Percentiles rank a stretch among this genome's conserved stretches.
These are phyloP conservation scores for Macrolepiota albuminosa DNA, from an alignment of 768 basidiomycete species.

Conservation along the genomic window DNA sequence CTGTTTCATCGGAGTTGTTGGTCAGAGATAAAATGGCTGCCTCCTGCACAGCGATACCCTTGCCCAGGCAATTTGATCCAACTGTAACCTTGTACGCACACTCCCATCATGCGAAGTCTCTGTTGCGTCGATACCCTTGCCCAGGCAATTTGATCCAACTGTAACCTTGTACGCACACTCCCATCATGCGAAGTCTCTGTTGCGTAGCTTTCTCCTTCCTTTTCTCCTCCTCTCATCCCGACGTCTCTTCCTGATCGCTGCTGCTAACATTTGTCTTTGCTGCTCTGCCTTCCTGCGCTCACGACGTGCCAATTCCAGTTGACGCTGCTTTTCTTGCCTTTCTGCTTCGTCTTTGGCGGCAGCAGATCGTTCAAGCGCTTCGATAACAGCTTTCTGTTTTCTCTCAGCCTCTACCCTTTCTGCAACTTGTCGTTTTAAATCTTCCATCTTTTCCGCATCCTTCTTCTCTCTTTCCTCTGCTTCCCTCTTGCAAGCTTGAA, in stretches of 20 bases:
- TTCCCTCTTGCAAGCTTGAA: slow-evolving; percentile 36
- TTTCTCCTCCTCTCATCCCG: slow-evolving; percentile 19
- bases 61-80: slow-evolving; percentile 15
- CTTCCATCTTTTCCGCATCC: slow-evolving; percentile 4
- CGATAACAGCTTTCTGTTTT: slow-evolving; percentile 18
- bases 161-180: slow-evolving; percentile 35
- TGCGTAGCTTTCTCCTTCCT: slow-evolving; percentile 34
- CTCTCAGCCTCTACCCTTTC: slow-evolving; percentile 15
- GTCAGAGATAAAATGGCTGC: slow-evolving; percentile 19
- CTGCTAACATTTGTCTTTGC: not conserved
- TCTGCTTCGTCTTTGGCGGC: slow-evolving; percentile 20
- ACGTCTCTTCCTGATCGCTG: not conserved
- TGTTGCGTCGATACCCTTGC: slow-evolving; percentile 28
- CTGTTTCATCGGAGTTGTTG: slow-evolving; percentile 8
- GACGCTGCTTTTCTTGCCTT: slow-evolving; percentile 23
- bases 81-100: slow-evolving; percentile 30
- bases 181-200: slow-evolving; percentile 43
- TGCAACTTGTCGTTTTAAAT: slow-evolving; percentile 14
- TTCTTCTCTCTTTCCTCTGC: slow-evolving; percentile 16
- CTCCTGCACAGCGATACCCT: slow-evolving; percentile 23
- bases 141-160: slow-evolving; percentile 15
- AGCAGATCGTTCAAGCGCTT: slow-evolving; percentile 14
- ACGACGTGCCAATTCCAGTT: slow-evolving; percentile 21
- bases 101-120: slow-evolving; percentile 41
- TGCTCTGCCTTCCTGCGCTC: slow-evolving; percentile 13